Base-by-base conservation (phyloP, 371 early-diverging fungal genomes). In the Saksenaea vasiformis region DNA sequence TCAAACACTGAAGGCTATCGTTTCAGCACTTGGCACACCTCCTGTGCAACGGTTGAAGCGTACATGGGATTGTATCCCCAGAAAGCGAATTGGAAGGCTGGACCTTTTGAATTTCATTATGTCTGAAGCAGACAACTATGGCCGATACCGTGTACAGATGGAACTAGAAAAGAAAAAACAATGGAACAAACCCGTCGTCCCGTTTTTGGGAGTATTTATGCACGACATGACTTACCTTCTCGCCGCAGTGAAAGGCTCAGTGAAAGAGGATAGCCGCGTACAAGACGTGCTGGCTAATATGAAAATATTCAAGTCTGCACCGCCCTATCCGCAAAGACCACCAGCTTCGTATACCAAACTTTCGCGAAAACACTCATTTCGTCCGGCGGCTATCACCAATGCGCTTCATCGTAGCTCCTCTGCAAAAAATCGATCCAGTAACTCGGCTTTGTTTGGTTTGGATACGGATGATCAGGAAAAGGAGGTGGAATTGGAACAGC, bases 161-260 rank as follows among this genome's bases (percentile, higher is more conserved):
- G 71, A 71, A 3, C 51, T 74, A 19, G 62, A 62, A 47, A 58
- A 54, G 26, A 31, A 47, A 14, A 71, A 24, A 38, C 54, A 61
- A 51, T 66, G 66, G 66, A 54, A 36, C 36, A 69, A 66, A 43
- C 90, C 92, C 5, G 80, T 81, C 58, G 83, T 92, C 17, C 92
- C 92, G 0, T 92, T 87, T 67, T 61, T 92, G 24, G 91, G 92
- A 19, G 79, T 88, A 5, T 86, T 87, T 60, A 86, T 90, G 22
- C 89, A 90, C 69, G 92, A 92, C 62, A 79, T 85, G 56, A 90
- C 91, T 1, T 92, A 92, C 67, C 68, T 90, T 24, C 28, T 83
- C 11, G 89, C 88, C 0, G 85, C 87, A 2, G 80, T 80, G 59
- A 88, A 90, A 62, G 77, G 44, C 17, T 47, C 41, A 39, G 60